phyloP scores from a whole-genome alignment of 768 basidiomycete species.

The Leucocoprinus leucothites region DNA sequence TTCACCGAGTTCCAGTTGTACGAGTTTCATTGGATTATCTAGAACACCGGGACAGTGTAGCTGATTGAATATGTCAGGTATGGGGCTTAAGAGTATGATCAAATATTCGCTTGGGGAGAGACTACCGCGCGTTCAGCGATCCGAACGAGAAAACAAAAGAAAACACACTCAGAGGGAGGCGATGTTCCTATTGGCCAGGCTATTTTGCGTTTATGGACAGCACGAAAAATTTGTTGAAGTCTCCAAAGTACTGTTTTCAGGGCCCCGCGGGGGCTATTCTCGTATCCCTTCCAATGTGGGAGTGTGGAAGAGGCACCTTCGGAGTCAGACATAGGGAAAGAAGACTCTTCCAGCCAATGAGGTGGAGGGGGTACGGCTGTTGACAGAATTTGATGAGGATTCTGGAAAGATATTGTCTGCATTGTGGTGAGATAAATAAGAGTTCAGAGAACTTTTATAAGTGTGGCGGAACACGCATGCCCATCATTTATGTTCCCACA shows the following conservation, averaged over 20 bases:
- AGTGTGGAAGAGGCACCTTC: background rate
- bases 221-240: constrained; percentile 7
- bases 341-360: background rate
- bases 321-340: no score
- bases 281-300: background rate
- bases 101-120: constrained; percentile 15
- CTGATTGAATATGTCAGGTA: constrained; percentile 18
- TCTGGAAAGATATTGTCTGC: background rate
- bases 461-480: no score
- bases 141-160: background rate
- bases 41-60: constrained; percentile 14
- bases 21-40: constrained; percentile 3
- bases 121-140: background rate
- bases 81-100: constrained; percentile 14
- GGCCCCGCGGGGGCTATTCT: background rate
- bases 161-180: background rate
- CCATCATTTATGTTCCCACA: no score
- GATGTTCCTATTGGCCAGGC: constrained; percentile 13
- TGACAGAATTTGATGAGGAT: background rate
- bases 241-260: background rate
- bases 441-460: no score
- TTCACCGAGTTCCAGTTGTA: constrained; percentile 11
- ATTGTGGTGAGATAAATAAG: no score
- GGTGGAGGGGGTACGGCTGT: background rate
- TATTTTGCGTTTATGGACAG: constrained; percentile 16